Base-by-base conservation (phyloP, 1,284 basidiomycete species). In the Porodaedalea pini region DNA sequence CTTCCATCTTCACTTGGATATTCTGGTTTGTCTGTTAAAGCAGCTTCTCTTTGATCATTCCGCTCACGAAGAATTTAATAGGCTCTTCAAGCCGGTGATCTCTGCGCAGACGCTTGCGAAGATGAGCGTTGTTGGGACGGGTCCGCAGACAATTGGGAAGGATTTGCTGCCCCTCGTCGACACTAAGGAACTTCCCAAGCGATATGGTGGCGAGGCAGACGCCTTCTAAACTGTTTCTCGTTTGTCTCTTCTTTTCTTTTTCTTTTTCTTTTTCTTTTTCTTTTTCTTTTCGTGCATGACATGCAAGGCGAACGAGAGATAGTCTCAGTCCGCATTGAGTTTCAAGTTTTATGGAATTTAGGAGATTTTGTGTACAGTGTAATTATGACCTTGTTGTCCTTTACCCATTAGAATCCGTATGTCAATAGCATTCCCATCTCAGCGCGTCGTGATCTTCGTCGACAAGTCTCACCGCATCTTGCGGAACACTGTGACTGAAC, bases 91-190 rank as follows among this genome's bases (percentile, higher is more conserved):
- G 67, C 78, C 88, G 0, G 67, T 91, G 61, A 68, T 91, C 10
- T 80, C 89, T 2, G 70, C 85, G 4, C 78, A 79, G 39, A 90
- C 88, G 13, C 67, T 89, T 25, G 82, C 83, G 11, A 91, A 91
- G 76, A 88, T 91, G 84, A 74, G 75, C 43, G 83, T 90, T 17
- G 83, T 89, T n/a, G 88, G 88, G 37, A 75, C 75, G 34, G 82
- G 87, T 6, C 67, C 77, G 23, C 69, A 75, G 60, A 71, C 78
- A 0, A 82, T 91, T 49, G 75, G 77, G 51, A 79, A 81, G 61
- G 81, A 81, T 2, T 73, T 91, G 10, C 67, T 78, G 7, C 77
- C 77, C 1, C 62, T 79, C 47, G 80, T 91, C 45, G 76, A 81
- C 49, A 69, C 68, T 4, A 70, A 75, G 8, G 69, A 89, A 63